Conservation (phyloP, 2,329 filamentous ascomycete genomes). For the Ceratocystis ficicola region DNA sequence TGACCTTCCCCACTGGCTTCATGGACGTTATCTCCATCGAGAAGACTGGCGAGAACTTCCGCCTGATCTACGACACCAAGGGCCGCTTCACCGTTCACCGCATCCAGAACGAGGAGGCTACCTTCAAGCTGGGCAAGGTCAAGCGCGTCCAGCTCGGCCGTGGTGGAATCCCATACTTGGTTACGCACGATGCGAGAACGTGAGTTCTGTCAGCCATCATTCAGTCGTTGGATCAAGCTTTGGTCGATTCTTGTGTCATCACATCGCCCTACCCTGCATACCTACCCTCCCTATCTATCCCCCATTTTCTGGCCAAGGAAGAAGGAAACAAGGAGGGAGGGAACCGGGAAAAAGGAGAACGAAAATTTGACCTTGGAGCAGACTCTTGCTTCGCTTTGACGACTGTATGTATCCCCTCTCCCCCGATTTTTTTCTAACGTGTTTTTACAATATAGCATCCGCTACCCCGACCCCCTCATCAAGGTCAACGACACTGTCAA, state of each 20-base stretch:
- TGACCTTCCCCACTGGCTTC: slow-evolving; percentile 93
- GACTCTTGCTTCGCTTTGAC: slow-evolving; percentile 34
- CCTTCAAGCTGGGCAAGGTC: slow-evolving; percentile 99
- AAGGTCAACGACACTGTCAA: slow-evolving; percentile 99
- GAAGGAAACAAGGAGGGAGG: no score
- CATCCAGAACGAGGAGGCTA: slow-evolving; percentile 95
- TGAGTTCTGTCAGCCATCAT: slow-evolving; percentile 96
- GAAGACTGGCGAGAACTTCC: slow-evolving; percentile 99
- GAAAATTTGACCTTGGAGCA: slow-evolving; percentile 23
- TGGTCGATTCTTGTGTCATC: slow-evolving; percentile 49
- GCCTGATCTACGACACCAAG: slow-evolving; percentile 99
- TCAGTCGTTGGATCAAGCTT: slow-evolving; percentile 99
- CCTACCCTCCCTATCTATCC: background rate
- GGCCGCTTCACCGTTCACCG: slow-evolving; percentile 99
- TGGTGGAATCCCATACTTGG: slow-evolving; percentile 99
- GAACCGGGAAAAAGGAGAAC: slow-evolving; percentile 18
- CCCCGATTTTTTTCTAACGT: slow-evolving; percentile 32
- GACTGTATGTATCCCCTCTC: slow-evolving; percentile 40
- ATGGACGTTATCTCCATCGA: slow-evolving; percentile 99
- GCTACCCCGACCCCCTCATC: slow-evolving; percentile 95
- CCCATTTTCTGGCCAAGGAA: no score
- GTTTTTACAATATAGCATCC: slow-evolving; percentile 56
- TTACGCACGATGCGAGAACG: slow-evolving; percentile 99
- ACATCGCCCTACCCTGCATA: slow-evolving; percentile 13
- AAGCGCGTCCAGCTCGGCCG: slow-evolving; percentile 98